Percentiles rank a stretch among this genome's conserved stretches.
These are phyloP conservation scores for Anisodus acutangulus DNA, from an alignment of 257 asterid genomes.

Conservation along the genomic window DNA sequence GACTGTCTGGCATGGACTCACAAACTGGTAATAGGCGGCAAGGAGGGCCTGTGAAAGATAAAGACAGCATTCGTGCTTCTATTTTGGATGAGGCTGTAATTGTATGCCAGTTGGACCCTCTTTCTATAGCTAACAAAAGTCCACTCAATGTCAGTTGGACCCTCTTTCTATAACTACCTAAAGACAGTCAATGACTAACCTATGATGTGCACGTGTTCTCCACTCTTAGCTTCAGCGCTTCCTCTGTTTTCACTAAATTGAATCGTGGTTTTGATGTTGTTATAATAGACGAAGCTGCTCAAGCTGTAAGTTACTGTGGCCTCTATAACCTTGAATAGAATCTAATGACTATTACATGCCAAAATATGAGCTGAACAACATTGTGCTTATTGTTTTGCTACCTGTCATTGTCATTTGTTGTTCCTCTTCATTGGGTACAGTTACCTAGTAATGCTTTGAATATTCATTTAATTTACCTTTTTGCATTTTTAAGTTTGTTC, in stretches of 20 bases:
- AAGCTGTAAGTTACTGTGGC: slow-evolving; percentile 74
- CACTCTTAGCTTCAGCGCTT: slow-evolving; percentile 95
- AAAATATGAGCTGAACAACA: background rate
- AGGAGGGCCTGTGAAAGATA: slow-evolving; percentile 75
- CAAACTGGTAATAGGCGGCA: slow-evolving; percentile 86
- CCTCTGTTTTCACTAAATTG: slow-evolving; percentile 74
- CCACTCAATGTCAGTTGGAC: slow-evolving; percentile 29
- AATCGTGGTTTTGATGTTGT: slow-evolving; percentile 94
- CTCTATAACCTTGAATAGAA: background rate
- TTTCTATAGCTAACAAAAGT: slow-evolving; percentile 21
- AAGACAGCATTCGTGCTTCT: slow-evolving; percentile 83
- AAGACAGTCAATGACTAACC: slow-evolving; percentile 33
- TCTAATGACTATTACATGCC: slow-evolving; percentile 15
- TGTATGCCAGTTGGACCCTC: slow-evolving; percentile 51
- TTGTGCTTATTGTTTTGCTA: background rate
- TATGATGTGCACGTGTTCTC: slow-evolving; percentile 83
- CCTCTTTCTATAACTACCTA: slow-evolving; percentile 34
- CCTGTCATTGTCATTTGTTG: slow-evolving; percentile 7
- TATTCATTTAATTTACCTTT: background rate
- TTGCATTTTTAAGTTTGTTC: background rate
- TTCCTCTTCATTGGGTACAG: slow-evolving; percentile 3
- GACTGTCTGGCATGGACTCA: slow-evolving; percentile 69
- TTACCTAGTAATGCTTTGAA: slow-evolving; percentile 25
- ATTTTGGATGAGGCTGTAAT: slow-evolving; percentile 92
- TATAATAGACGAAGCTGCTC: slow-evolving; percentile 99